Conservation (phyloP, 768 basidiomycete genomes). For the Rhodotorula babjevae region DNA sequence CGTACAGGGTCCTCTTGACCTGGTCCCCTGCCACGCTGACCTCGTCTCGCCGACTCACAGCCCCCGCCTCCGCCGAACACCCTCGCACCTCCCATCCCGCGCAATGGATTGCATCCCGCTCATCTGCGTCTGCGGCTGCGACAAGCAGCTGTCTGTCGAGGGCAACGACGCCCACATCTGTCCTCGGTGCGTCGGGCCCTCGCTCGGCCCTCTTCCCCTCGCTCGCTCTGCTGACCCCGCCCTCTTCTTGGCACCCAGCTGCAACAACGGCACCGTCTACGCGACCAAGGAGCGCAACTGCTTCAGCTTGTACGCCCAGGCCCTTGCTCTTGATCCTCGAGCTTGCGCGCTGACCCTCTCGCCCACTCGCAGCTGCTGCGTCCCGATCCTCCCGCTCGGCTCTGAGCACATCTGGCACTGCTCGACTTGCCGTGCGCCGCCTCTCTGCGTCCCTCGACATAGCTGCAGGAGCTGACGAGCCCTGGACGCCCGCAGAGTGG, state of each 20-base stretch:
- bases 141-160: slow-evolving; percentile 17
- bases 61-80: neutral
- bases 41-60: neutral
- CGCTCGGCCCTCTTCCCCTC: neutral
- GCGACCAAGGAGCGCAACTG: slow-evolving; percentile 11
- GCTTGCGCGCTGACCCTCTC: neutral
- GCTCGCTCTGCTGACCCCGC: neutral
- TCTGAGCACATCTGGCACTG: slow-evolving; percentile 24
- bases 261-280: slow-evolving; percentile 3
- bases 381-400: slow-evolving; percentile 29
- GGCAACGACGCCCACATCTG: slow-evolving; percentile 16
- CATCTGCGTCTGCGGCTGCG: slow-evolving; percentile 19
- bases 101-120: neutral
- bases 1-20: too few relatives aligned
- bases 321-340: neutral
- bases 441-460: too few relatives aligned
- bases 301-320: slow-evolving; percentile 18
- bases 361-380: slow-evolving; percentile 10
- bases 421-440: slow-evolving; percentile 29
- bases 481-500: slow-evolving; percentile 8
- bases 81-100: neutral
- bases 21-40: too few relatives aligned
- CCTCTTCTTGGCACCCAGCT: neutral
- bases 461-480: too few relatives aligned
- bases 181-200: neutral